Evolutionary conservation across 768 basidiomycete genomes (phyloP).

Genomic region (Trametes cubensis): DNA sequence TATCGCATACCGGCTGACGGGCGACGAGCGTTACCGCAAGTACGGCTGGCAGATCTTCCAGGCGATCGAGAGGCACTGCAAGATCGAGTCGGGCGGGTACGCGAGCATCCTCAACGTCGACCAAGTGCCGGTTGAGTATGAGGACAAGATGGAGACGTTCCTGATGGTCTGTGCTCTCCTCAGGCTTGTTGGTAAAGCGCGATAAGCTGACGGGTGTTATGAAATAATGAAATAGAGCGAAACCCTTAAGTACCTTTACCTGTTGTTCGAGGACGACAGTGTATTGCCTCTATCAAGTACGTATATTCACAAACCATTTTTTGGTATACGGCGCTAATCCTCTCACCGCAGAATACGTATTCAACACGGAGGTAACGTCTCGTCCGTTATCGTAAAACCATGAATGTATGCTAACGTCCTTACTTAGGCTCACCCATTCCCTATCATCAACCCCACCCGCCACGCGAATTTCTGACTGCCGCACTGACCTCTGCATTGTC

Average conservation of each 20-base stretch:
- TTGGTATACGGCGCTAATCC: slow-evolving; percentile 18
- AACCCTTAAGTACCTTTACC: slow-evolving; percentile 88
- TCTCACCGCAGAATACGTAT: slow-evolving; percentile 66
- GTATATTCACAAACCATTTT: slow-evolving; percentile 34
- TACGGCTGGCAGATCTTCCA: slow-evolving; percentile 90
- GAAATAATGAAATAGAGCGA: slow-evolving; percentile 76
- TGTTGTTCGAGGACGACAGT: slow-evolving; percentile 76
- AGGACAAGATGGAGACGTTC: slow-evolving; percentile 97
- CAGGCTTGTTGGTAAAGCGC: too few relatives aligned
- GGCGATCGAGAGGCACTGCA: slow-evolving; percentile 83
- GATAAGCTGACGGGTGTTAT: not conserved
- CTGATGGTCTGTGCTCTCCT: slow-evolving; percentile 80
- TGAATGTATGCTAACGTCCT: not conserved
- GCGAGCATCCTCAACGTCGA: slow-evolving; percentile 86
- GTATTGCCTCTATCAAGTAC: slow-evolving; percentile 75
- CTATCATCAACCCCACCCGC: slow-evolving; percentile 62
- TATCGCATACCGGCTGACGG: slow-evolving; percentile 87
- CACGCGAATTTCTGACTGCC: slow-evolving; percentile 47
- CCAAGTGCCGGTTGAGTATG: slow-evolving; percentile 61
- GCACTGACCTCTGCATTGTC: too few relatives aligned
- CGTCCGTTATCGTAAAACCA: slow-evolving; percentile 7
- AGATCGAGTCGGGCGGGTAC: slow-evolving; percentile 78
- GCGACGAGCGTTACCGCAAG: slow-evolving; percentile 76
- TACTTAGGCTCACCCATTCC: slow-evolving; percentile 65
- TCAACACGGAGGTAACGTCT: slow-evolving; percentile 81